Evolutionary conservation across 768 basidiomycete genomes (phyloP).

Genomic region (Phanerochaete sordida): DNA sequence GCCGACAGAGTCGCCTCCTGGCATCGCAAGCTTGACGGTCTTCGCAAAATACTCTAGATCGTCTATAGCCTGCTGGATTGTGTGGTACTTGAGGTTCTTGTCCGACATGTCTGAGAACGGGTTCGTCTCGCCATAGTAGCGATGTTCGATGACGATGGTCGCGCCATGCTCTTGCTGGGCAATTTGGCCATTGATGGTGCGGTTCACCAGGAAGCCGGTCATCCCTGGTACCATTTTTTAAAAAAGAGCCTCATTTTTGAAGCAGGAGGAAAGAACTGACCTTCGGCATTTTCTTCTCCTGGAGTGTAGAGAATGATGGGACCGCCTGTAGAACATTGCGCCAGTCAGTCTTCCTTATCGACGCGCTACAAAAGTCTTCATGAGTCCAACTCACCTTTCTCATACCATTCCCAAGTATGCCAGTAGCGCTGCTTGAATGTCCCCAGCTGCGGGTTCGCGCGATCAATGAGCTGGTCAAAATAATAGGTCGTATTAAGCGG

Average conservation of each 20-base stretch:
- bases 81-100: constrained; percentile 52
- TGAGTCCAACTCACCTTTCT: constrained; percentile 49
- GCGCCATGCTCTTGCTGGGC: constrained; percentile 62
- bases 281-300: constrained; percentile 11
- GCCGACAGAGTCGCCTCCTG: constrained; percentile 52
- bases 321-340: constrained; percentile 6
- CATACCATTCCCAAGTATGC: constrained; percentile 64
- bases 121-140: constrained; percentile 70
- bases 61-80: constrained; percentile 67
- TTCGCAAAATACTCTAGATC: constrained; percentile 65
- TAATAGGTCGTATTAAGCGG: constrained; percentile 34
- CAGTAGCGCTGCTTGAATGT: constrained; percentile 74
- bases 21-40: constrained; percentile 63
- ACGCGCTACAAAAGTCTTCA: no score
- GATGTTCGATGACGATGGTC: constrained; percentile 62
- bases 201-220: constrained; percentile 53
- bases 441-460: constrained; percentile 49
- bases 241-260: background rate
- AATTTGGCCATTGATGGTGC: constrained; percentile 55
- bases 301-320: constrained; percentile 15
- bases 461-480: constrained; percentile 52
- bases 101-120: constrained; percentile 57
- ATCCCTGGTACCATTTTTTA: constrained; percentile 16
- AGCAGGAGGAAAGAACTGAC: background rate
- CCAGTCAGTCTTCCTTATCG: constrained; percentile 31